These are phyloP conservation scores for Schwanniomyces yamadae DNA, from an alignment of 805 yeast genomes.

Conservation along the genomic window DNA sequence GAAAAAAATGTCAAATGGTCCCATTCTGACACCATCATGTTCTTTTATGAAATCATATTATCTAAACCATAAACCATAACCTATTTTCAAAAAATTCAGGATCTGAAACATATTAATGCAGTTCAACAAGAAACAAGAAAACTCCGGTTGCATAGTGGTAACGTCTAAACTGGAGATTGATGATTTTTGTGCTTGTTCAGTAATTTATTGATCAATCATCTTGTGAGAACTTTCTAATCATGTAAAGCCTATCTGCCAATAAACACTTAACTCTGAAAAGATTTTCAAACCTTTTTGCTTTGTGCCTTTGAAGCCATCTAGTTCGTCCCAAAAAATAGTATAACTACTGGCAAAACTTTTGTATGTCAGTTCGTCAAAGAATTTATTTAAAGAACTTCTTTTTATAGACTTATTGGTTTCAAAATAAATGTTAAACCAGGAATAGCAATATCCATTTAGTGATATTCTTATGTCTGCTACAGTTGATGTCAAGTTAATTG, in stretches of 20 bases:
- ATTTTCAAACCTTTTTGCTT: slow-evolving; percentile 49
- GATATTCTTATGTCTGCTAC: slow-evolving; percentile 17
- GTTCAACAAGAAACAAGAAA: slow-evolving; percentile 25
- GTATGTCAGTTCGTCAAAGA: background rate
- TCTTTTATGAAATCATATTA: slow-evolving; percentile 35
- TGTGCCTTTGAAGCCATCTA: slow-evolving; percentile 72
- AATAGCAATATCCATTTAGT: slow-evolving; percentile 18
- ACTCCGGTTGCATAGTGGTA: slow-evolving; percentile 28
- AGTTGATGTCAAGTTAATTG: slow-evolving; percentile 1
- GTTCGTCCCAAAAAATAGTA: slow-evolving; percentile 31
- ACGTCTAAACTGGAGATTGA: slow-evolving; percentile 28
- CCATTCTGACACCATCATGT: slow-evolving; percentile 34
- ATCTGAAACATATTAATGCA: slow-evolving; percentile 17
- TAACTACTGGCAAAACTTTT: background rate
- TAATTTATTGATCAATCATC: too few species aligned
- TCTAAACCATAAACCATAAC: slow-evolving; percentile 38
- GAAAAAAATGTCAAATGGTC: slow-evolving; percentile 27
- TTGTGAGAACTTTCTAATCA: too few species aligned
- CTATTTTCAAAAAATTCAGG: slow-evolving; percentile 24
- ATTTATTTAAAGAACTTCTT: background rate
- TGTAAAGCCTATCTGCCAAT: slow-evolving; percentile 6
- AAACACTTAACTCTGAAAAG: slow-evolving; percentile 50
- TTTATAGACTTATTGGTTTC: slow-evolving; percentile 3
- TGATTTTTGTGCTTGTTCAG: too few species aligned
- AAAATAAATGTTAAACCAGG: slow-evolving; percentile 27